phyloP scores from a whole-genome alignment of 2,329 filamentous ascomycete species.

The Arthrobotrys sinensis region DNA sequence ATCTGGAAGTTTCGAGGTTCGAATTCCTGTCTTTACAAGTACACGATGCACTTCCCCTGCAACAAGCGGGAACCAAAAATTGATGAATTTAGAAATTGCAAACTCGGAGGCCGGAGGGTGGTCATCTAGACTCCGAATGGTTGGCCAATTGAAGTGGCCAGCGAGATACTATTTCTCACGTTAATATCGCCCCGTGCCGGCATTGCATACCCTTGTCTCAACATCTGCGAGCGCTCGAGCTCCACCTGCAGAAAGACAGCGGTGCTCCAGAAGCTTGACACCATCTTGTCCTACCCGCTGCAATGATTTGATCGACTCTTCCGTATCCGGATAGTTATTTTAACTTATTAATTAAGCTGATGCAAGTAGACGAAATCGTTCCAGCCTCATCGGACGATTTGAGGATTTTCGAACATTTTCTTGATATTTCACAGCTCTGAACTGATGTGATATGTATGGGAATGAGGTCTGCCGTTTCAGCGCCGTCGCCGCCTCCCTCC shows the following conservation, averaged over 20 bases:
- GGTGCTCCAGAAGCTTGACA: conserved; percentile 20
- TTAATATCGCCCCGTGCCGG: conserved; percentile 55
- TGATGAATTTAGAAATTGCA: background rate
- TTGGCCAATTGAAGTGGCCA: conserved; percentile 5
- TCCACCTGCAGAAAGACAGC: conserved; percentile 32
- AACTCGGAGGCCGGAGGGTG: conserved; percentile 18
- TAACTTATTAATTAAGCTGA: conserved; percentile 18
- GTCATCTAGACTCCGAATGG: conserved; percentile 8
- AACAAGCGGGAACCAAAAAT: background rate
- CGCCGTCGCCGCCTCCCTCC: conserved; percentile 11
- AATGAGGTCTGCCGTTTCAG: conserved; percentile 6
- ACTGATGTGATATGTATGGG: background rate
- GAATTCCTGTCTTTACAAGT: conserved; percentile 11
- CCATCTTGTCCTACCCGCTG: conserved; percentile 5
- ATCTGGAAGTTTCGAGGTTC: conserved; percentile 1
- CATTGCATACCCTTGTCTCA: conserved; percentile 49
- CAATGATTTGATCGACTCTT: conserved; percentile 14
- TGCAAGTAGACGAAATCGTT: conserved; percentile 3
- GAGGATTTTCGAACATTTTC: background rate
- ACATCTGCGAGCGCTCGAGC: conserved; percentile 42
- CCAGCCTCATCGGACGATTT: conserved; percentile 23
- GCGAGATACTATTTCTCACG: conserved; percentile 23
- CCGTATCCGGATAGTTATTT: conserved; percentile 5
- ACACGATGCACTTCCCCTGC: background rate
- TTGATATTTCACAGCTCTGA: too few relatives aligned